Conservation (phyloP, 129 eudicot genomes). For the Oenanthe sinensis region DNA sequence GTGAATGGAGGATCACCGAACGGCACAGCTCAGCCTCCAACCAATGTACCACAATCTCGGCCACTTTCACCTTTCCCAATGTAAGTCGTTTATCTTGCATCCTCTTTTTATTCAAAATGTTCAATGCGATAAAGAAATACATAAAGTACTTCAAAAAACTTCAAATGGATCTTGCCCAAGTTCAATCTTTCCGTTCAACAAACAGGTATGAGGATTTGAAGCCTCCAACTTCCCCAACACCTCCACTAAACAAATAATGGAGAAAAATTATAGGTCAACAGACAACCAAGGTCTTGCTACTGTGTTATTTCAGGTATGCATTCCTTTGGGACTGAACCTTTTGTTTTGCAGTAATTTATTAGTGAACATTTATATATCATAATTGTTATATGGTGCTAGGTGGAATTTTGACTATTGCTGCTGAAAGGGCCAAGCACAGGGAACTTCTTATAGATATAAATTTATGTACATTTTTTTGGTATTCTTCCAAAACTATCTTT, state of each 20-base stretch:
- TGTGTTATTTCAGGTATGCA: neutral
- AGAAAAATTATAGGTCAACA: neutral
- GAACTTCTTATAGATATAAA: neutral
- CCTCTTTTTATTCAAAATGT: neutral
- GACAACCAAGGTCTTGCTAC: constrained; percentile 3
- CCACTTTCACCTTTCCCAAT: constrained; percentile 69
- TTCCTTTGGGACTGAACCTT: neutral
- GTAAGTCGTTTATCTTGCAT: constrained; percentile 25
- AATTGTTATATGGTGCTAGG: neutral
- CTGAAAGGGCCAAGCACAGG: neutral
- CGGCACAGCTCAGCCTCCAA: constrained; percentile 12
- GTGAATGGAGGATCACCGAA: constrained; percentile 28
- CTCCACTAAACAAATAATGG: constrained; percentile 33
- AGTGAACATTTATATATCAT: neutral
- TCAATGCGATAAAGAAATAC: neutral
- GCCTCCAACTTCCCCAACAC: constrained; percentile 72
- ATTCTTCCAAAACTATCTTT: neutral
- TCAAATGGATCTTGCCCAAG: neutral
- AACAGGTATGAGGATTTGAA: constrained; percentile 74
- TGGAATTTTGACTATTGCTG: constrained; percentile 5
- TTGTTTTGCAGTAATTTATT: neutral
- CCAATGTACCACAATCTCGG: constrained; percentile 28
- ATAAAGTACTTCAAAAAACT: neutral
- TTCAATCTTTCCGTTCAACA: constrained; percentile 3
- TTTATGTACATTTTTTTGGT: neutral